These are phyloP conservation scores for Podila epigama DNA, from an alignment of 192 early-diverging fungal species.

Conservation along the genomic window DNA sequence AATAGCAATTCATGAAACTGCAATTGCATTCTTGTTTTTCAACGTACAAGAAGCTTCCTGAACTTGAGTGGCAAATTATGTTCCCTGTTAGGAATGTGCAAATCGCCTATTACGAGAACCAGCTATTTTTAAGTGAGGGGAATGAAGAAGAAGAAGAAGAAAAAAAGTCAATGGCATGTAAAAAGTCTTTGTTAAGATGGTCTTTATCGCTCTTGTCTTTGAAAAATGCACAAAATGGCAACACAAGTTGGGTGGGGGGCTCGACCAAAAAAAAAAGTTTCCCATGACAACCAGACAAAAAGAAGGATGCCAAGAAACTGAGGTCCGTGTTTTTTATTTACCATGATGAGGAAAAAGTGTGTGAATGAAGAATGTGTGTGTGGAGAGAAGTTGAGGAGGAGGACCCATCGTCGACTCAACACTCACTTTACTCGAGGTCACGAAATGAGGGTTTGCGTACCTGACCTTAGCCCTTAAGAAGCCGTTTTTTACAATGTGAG, in stretches of 20 bases:
- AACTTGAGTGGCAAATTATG: constrained; percentile 91
- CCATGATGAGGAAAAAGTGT: too few relatives aligned
- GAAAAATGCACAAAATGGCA: too few relatives aligned
- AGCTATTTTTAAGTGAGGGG: constrained; percentile 54
- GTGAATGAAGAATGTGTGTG: too few relatives aligned
- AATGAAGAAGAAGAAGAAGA: background rate
- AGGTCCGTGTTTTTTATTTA: too few relatives aligned
- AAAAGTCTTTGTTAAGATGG: background rate
- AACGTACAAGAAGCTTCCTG: constrained; percentile 84
- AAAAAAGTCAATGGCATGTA: background rate
- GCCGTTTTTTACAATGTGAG: background rate
- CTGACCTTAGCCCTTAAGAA: background rate
- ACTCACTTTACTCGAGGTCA: too few relatives aligned
- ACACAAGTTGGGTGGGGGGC: too few relatives aligned
- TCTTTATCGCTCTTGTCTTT: background rate
- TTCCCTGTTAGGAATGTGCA: constrained; percentile 93
- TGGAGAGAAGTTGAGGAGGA: too few relatives aligned
- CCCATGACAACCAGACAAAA: too few relatives aligned
- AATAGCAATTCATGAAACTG: background rate
- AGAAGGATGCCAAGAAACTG: too few relatives aligned
- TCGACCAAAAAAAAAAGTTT: too few relatives aligned
- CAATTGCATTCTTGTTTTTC: background rate
- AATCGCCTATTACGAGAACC: constrained; percentile 90
- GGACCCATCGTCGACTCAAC: too few relatives aligned
- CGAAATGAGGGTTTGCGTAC: too few relatives aligned